Conservation (phyloP, 306 rosid species). For the Castanospermum australe region DNA sequence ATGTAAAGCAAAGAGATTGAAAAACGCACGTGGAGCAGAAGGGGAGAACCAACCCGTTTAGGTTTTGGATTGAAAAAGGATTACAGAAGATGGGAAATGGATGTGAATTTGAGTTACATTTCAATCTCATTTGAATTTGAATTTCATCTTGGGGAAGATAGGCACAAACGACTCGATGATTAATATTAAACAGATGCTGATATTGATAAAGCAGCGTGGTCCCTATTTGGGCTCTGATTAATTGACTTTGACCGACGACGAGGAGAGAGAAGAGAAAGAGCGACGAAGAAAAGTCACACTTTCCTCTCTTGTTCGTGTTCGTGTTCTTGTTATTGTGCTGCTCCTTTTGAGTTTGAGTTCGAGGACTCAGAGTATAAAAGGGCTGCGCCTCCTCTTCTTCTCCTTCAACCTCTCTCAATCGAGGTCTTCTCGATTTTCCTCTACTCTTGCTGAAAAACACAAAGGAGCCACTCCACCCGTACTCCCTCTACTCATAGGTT, state of each 20-base stretch:
- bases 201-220: constrained; percentile 6
- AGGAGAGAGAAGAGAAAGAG: constrained; percentile 39
- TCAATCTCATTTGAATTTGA: constrained; percentile 7
- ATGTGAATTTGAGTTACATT: constrained; percentile 26
- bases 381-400: neutral
- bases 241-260: constrained; percentile 80
- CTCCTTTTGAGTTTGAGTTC: neutral
- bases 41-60: too few relatives aligned
- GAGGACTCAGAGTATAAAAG: neutral
- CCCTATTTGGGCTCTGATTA: constrained; percentile 31
- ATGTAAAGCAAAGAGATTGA: too few relatives aligned
- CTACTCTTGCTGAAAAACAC: neutral
- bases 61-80: too few relatives aligned
- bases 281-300: constrained; percentile 61
- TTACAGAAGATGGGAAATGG: too few relatives aligned
- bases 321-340: too few relatives aligned
- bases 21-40: too few relatives aligned
- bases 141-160: neutral
- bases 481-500: too few relatives aligned
- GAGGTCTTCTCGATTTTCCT: constrained; percentile 30
- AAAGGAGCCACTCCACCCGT: neutral
- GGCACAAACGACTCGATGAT: neutral
- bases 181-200: neutral
- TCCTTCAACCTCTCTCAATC: constrained; percentile 27
- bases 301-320: constrained; percentile 60